Conservation (phyloP, 768 basidiomycete species). For the Podaxis carcinomalis region DNA sequence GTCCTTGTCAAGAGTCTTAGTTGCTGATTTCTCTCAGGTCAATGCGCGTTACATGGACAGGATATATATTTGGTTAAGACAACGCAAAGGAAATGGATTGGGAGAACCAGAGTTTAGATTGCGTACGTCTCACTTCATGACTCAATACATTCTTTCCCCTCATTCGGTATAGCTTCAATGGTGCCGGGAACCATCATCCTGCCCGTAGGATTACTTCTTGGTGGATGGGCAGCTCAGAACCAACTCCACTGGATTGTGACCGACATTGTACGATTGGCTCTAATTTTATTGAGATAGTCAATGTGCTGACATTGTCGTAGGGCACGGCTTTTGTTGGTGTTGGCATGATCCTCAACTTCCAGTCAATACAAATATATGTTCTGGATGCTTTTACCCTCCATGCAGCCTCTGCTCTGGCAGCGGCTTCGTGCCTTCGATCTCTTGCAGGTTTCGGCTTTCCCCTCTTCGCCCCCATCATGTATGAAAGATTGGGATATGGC, state of each 20-base stretch:
- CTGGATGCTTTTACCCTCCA: slow-evolving; percentile 64
- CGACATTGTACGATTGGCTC: slow-evolving; percentile 39
- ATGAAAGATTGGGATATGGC: slow-evolving; percentile 59
- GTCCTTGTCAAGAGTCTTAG: too few relatives aligned
- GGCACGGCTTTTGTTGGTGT: slow-evolving; percentile 54
- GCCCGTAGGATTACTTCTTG: slow-evolving; percentile 63
- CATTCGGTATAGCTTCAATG: slow-evolving; percentile 43
- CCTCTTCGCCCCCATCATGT: slow-evolving; percentile 73
- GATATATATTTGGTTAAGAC: slow-evolving; percentile 46
- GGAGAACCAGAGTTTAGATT: slow-evolving; percentile 49
- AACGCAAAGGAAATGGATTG: slow-evolving; percentile 39
- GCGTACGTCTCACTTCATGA: slow-evolving; percentile 27
- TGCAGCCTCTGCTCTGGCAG: slow-evolving; percentile 68
- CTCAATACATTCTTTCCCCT: slow-evolving; percentile 2
- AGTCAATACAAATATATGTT: slow-evolving; percentile 62
- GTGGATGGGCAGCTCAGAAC: slow-evolving; percentile 65
- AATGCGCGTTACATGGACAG: slow-evolving; percentile 56
- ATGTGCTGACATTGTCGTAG: slow-evolving; percentile 23
- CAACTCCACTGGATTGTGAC: slow-evolving; percentile 65
- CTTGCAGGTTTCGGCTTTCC: slow-evolving; percentile 74
- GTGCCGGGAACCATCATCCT: slow-evolving; percentile 53
- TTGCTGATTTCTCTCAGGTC: slow-evolving; percentile 12
- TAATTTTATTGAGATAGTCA: slow-evolving; percentile 1
- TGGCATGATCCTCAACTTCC: slow-evolving; percentile 56
- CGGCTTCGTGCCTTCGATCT: slow-evolving; percentile 57